Base-by-base conservation (phyloP, 2,329 filamentous ascomycete genomes). In the Cryphonectria naterciae region DNA sequence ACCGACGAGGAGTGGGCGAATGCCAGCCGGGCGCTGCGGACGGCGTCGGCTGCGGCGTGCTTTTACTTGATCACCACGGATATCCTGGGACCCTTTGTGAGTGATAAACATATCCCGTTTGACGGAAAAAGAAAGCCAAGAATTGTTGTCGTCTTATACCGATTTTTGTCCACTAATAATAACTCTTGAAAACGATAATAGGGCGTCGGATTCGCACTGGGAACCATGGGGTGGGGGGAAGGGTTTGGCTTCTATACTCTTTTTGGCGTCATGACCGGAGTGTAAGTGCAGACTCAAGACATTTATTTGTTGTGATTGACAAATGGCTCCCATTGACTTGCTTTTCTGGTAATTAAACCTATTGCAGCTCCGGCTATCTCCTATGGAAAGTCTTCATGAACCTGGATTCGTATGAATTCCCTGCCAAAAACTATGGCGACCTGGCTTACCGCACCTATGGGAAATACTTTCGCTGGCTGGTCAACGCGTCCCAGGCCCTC, bases 41-140 rank as follows among this genome's bases (percentile, higher is more conserved):
- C 83, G 0, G 84, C 83, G 0, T 79, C 79, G 2, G 80, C 81
- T 77, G 82, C 83, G 11, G 80, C 82, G 8, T 79, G 81, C 62
- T 85, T 85, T 72, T 84, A 83, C 68, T 76, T 84, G 62, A 84
- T 84, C 71, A 84, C 83, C 3, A 84, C 83, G 1, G 83, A 84
- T 71, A 81, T 84, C 62, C 74, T 84, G 13, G 83, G 83, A 0
- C 82, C 82, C 0, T 83, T 79, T 68, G 66, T 68, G 25, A 68
- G 66, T 62, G 4, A 11, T 2, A 32, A 4, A 32, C 3, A 32
- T 2, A 32, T 32, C 11, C 37, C 35, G 17, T 35, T 17, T 19
- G n/a, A 28, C 2, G 11, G 5, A 2, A 22, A 8, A 63, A 25
- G 7, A 43, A 10, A 8, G 13, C 1, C 22, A n/a, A 28, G 35